phyloP scores from a whole-genome alignment of 2,329 filamentous ascomycete genomes.

The Penicillium sp. region DNA sequence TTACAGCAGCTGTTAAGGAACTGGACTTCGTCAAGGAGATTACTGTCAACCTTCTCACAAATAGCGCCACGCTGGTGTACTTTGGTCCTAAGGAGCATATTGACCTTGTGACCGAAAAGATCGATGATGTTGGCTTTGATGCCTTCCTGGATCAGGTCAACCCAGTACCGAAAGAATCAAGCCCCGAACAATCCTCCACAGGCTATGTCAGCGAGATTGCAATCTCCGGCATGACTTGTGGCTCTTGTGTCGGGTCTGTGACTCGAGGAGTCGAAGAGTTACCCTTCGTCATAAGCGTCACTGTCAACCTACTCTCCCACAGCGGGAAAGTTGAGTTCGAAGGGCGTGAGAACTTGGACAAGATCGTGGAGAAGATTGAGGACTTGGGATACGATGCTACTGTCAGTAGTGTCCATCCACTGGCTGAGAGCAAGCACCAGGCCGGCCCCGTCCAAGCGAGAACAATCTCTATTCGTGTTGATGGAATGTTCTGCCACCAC shows the following conservation, averaged over 20 bases:
- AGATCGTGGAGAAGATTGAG: conserved; percentile 50
- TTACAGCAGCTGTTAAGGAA: conserved; percentile 57
- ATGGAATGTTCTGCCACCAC: conserved; percentile 70
- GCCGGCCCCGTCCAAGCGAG: conserved; percentile 37
- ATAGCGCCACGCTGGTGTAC: conserved; percentile 62
- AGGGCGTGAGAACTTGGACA: conserved; percentile 43
- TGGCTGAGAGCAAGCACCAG: conserved; percentile 31
- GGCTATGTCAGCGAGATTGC: conserved; percentile 45
- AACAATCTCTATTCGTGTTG: conserved; percentile 60
- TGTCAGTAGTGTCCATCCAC: conserved; percentile 46
- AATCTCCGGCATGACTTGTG: conserved; percentile 57
- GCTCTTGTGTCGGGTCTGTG: conserved; percentile 51
- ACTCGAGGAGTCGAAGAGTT: conserved; percentile 45
- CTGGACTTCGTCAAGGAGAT: conserved; percentile 56
- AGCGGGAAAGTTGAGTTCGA: conserved; percentile 48
- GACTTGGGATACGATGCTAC: conserved; percentile 62
- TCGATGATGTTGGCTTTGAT: conserved; percentile 50
- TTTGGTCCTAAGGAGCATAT: conserved; percentile 45
- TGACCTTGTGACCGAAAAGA: conserved; percentile 45
- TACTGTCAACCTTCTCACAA: conserved; percentile 61
- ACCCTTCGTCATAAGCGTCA: conserved; percentile 45
- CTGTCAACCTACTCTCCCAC: conserved; percentile 51
- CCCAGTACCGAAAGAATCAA: conserved; percentile 6
- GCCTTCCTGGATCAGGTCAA: conserved; percentile 39
- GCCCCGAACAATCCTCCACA: conserved; percentile 2